A percentile compares a stretch with the other conserved stretches of the same genome.
Conservation (phyloP, 2,329 filamentous ascomycete species). For the Magnaporthiopsis incrustans region DNA sequence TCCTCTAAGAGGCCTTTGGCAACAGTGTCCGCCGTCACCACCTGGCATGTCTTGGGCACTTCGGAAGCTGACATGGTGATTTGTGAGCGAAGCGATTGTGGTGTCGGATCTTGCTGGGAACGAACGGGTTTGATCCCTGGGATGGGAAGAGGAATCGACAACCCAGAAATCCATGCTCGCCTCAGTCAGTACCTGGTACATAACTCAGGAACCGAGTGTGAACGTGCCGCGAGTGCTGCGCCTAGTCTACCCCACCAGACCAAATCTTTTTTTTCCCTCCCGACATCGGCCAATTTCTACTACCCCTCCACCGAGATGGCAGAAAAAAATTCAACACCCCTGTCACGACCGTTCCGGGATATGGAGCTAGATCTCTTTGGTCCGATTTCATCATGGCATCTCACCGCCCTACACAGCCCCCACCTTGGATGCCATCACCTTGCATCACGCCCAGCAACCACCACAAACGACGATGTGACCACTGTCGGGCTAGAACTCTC, state of each 20-base stretch:
- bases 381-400: neutral
- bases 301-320: neutral
- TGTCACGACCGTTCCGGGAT: neutral
- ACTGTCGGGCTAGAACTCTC: neutral
- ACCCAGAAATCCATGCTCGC: too few species aligned
- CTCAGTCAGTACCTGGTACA: too few species aligned
- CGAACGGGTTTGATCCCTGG: neutral
- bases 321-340: neutral
- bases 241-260: neutral
- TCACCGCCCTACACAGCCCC: slow-evolving; percentile 1
- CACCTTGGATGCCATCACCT: neutral
- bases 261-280: neutral
- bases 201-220: too few species aligned
- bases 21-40: slow-evolving; percentile 80
- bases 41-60: slow-evolving; percentile 72
- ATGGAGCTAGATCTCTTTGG: neutral
- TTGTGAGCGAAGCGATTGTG: neutral
- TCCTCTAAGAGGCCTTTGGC: slow-evolving; percentile 74
- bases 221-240: too few species aligned
- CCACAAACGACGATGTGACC: neutral
- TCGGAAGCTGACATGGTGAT: slow-evolving; percentile 29
- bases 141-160: too few species aligned
- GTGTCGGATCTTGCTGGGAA: neutral
- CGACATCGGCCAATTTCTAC: neutral
- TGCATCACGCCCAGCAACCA: neutral